Base-by-base conservation (phyloP, 1,284 basidiomycete genomes). In the Vanrija humicola region DNA sequence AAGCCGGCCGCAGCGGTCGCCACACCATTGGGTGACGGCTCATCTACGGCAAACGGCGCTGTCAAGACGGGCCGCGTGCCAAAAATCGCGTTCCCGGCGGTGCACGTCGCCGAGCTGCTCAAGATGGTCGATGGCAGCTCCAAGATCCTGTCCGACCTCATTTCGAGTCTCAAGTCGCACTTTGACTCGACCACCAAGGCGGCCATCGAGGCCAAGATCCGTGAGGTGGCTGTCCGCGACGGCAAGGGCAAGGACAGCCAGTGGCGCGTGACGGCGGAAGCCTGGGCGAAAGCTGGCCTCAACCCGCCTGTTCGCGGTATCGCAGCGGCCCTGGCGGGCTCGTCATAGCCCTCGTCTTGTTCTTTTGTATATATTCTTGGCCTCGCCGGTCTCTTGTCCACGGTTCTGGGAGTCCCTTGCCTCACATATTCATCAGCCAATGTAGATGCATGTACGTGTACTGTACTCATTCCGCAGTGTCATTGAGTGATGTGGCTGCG, bases 191-290 rank as follows among this genome's bases (percentile, higher is more conserved):
- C 73, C 12, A 67, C 72, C n/a, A 76, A 76, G 50, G 67, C 61
- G n/a, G 72, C 73, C 4, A 75, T 77, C 40, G 73, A 74, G 54
- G 62, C 62, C 19, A 75, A 74, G 59, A 48, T 77, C 23, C 68
- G 66, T 28, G 72, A 75, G 46, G 72, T 73, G 3, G 73, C 75
- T 0, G 57, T 64, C 1, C 65, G 68, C 25, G 64, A 70, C 46
- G 70, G 68, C 10, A 72, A 69, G 57, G 59, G 58, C 26, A 70
- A 71, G 55, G 72, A 71, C 29, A 42, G 48, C 28, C 54, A 53
- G 43, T 76, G 74, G 75, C 67, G 54, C 12, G 70, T 77, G 21
- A 69, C 66, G 44, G 49, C 60, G 3, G 72, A 71, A 48, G 70
- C 59, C 10, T 61, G 55, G 55, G 38, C 39, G 9, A 43, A 48